Evolutionary conservation across 2,329 filamentous ascomycete species (phyloP).

Genomic region (Raffaelea albimanens): DNA sequence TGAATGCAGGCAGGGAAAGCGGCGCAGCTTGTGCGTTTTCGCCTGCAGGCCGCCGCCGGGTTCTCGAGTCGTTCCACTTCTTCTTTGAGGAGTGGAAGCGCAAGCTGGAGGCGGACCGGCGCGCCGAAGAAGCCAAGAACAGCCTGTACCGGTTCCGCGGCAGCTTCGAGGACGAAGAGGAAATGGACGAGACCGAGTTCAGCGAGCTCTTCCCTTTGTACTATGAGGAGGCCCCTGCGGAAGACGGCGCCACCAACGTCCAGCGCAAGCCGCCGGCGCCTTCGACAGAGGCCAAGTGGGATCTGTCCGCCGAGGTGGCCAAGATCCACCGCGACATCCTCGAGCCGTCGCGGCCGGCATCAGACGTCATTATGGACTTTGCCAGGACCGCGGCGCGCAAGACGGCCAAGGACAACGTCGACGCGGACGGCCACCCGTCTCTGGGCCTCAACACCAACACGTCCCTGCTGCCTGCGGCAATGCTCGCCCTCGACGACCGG

Average conservation of each 20-base stretch:
- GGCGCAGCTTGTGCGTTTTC: slow-evolving; percentile 25
- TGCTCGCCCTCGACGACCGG: slow-evolving; percentile 57
- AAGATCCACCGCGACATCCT: slow-evolving; percentile 49
- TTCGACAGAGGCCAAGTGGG: slow-evolving; percentile 28
- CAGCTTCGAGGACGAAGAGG: slow-evolving; percentile 65
- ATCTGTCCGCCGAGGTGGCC: slow-evolving; percentile 52
- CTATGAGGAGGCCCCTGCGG: slow-evolving; percentile 26
- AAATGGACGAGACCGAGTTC: slow-evolving; percentile 64
- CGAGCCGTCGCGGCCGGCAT: slow-evolving; percentile 28
- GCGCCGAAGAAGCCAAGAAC: slow-evolving; percentile 60
- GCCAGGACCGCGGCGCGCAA: slow-evolving; percentile 33
- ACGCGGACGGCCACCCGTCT: slow-evolving; percentile 4
- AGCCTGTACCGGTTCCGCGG: slow-evolving; percentile 81
- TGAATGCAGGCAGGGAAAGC: slow-evolving; percentile 40
- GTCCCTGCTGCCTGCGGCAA: slow-evolving; percentile 53
- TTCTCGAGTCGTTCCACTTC: slow-evolving; percentile 59
- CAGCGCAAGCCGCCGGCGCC: background rate
- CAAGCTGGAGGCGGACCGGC: slow-evolving; percentile 66
- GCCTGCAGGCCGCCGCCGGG: slow-evolving; percentile 34
- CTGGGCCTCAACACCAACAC: slow-evolving; percentile 32
- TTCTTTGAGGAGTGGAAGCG: slow-evolving; percentile 76
- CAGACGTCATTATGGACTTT: slow-evolving; percentile 33
- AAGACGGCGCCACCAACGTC: slow-evolving; percentile 20
- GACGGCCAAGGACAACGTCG: slow-evolving; percentile 17
- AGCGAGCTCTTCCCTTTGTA: slow-evolving; percentile 74